Conservation (phyloP, 805 yeast genomes). For the Kluyveromyces aestuarii region DNA sequence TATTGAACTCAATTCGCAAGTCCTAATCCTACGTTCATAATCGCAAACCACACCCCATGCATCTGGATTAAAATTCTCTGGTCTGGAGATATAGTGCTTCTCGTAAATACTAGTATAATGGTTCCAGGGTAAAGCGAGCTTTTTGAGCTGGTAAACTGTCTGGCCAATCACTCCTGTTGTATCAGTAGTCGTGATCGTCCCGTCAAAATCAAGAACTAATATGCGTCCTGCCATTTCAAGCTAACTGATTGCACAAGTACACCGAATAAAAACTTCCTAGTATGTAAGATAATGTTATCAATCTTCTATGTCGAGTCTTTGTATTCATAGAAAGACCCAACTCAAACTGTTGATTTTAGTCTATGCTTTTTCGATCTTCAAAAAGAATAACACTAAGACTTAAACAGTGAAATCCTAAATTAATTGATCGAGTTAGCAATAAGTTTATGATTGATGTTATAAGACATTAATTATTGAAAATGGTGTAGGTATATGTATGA, state of each 20-base stretch:
- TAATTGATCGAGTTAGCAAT: neutral
- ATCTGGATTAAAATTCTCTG: neutral
- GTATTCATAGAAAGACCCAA: slow-evolving; percentile 5
- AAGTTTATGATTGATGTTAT: slow-evolving; percentile 1
- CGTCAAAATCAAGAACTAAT: slow-evolving; percentile 26
- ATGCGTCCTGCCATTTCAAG: slow-evolving; percentile 8
- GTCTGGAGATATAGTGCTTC: slow-evolving; percentile 9
- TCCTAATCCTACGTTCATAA: neutral
- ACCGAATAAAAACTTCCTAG: neutral
- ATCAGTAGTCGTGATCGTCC: slow-evolving; percentile 23
- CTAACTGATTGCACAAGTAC: neutral
- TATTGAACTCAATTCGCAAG: slow-evolving; percentile 17
- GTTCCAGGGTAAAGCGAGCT: slow-evolving; percentile 17
- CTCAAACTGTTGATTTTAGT: slow-evolving; percentile 14
- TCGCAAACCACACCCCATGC: slow-evolving; percentile 1
- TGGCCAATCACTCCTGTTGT: slow-evolving; percentile 19
- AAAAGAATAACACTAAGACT: neutral
- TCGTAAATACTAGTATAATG: slow-evolving; percentile 18
- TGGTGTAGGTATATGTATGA: too few relatives aligned
- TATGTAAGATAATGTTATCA: slow-evolving; percentile 1
- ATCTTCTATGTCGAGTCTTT: slow-evolving; percentile 3
- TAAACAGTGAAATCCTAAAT: neutral
- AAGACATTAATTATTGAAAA: neutral
- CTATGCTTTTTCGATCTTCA: slow-evolving; percentile 7
- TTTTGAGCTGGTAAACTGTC: slow-evolving; percentile 14